A percentile compares a stretch with the other conserved stretches of the same genome.
Evolutionary conservation across 176 grass and related monocot genomes (phyloP).

Genomic region (Eleusine indica): DNA sequence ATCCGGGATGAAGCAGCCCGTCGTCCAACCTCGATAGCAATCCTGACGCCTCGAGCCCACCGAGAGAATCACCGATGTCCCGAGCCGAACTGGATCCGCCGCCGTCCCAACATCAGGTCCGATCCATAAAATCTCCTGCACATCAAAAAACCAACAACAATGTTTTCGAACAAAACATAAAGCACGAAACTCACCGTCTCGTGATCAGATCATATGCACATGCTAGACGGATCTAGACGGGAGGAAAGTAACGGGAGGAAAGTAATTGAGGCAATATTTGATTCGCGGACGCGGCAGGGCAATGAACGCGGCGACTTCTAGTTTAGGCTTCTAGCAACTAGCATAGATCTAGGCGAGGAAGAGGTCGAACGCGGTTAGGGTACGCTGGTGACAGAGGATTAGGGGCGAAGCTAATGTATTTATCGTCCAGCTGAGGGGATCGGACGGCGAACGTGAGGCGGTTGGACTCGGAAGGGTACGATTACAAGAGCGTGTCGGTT

Average conservation of each 20-base stretch:
- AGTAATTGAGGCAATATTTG: neutral
- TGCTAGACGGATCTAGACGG: neutral
- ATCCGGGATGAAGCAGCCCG: neutral
- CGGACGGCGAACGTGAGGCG: constrained; percentile 7
- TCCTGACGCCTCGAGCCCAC: neutral
- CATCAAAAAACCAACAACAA: neutral
- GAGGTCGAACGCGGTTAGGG: neutral
- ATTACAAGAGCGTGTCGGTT: neutral
- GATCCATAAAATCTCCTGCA: neutral
- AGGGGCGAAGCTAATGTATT: constrained; percentile 33
- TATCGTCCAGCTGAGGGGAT: constrained; percentile 6
- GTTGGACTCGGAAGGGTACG: neutral
- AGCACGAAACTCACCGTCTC: neutral
- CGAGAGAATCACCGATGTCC: neutral
- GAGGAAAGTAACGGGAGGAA: neutral
- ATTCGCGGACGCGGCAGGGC: neutral
- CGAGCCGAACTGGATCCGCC: neutral
- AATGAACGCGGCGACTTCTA: neutral
- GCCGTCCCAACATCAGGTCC: neutral
- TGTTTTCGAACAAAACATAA: neutral
- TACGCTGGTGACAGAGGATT: neutral
- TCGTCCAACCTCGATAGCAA: neutral
- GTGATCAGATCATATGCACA: rapidly evolving
- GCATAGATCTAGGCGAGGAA: neutral
- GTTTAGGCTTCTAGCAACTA: neutral